Base-by-base conservation (phyloP, 78 protist species). In the Blattamonas nauphoetae region DNA sequence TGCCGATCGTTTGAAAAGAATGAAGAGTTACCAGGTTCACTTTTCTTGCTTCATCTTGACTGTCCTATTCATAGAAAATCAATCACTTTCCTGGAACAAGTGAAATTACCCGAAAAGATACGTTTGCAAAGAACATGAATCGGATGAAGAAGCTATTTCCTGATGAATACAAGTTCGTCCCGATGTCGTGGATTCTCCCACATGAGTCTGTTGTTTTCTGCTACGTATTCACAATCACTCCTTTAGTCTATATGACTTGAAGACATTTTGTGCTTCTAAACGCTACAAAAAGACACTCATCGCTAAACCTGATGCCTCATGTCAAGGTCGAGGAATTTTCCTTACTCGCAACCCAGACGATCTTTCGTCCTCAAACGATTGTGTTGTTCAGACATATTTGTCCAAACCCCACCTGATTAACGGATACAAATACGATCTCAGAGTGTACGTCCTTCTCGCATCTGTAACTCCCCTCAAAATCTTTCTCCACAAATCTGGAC, bases 21-120 rank as follows among this genome's bases (percentile, higher is more conserved):
- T 81, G 45, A 81, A 1, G 32, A 79, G 21, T 21, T 79, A 79
- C 41, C 83, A 79, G 41, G 83, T 79, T 21, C 6, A 6, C 29
- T 38, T 79, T 79, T 6, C 6, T 79, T 36, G 4, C 45, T 6
- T 79, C 41, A 5, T 79, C 5, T 36, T 11, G 83, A 55, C 21
- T 79, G 32, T 79, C 42, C 6, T 79, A 6, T 4, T 38, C 33
- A 32, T 89, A 91, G 86, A 3, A 81, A 0, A 34, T 84, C 81
- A 91, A 91, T 46, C 93, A 91, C 83, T 88, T 91, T 81, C 88
- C 90, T 2, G 89, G 89, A 0, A 91, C 84, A 88, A 1, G 45
- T 85, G 89, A 90, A 84, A 87, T 90, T 43, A 64, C 90, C 5
- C 71, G 90, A 42, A 90, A 90, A 83, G 92, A 87, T 44, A 44